Conservation (phyloP, 2,329 filamentous ascomycete genomes). For the Capronia epimyces region DNA sequence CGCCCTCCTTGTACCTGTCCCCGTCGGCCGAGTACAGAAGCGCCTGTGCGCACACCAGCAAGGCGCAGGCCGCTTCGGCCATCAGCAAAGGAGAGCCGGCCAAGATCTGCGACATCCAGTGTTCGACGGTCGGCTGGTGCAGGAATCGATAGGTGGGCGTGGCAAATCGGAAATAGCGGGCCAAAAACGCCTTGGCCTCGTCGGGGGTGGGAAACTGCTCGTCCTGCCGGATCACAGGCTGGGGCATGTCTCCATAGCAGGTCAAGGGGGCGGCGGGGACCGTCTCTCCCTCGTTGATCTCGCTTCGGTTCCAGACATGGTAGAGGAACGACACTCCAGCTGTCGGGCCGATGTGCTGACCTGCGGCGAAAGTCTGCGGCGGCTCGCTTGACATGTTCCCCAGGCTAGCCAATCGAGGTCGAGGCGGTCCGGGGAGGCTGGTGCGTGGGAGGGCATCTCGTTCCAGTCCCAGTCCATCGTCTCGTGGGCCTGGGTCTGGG, state of each 20-base stretch:
- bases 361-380: constrained; percentile 34
- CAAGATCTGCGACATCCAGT: constrained; percentile 39
- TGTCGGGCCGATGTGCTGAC: constrained; percentile 47
- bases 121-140: constrained; percentile 46
- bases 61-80: constrained; percentile 34
- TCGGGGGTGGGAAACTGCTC: constrained; percentile 33
- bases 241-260: constrained; percentile 40
- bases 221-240: constrained; percentile 32
- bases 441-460: neutral
- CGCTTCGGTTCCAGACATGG: constrained; percentile 52
- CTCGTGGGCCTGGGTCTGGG: too few relatives aligned
- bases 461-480: neutral
- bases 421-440: neutral
- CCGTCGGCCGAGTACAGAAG: constrained; percentile 21
- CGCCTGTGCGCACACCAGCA: constrained; percentile 32
- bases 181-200: constrained; percentile 38
- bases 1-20: constrained; percentile 17
- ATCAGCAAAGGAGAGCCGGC: constrained; percentile 30
- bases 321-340: constrained; percentile 51
- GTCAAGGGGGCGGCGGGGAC: constrained; percentile 33
- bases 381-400: constrained; percentile 15
- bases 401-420: neutral
- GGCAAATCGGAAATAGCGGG: constrained; percentile 52
- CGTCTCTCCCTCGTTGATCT: constrained; percentile 34
- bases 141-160: constrained; percentile 52